phyloP scores from a whole-genome alignment of 208 protist genomes.

The Histomonas meleagridis region DNA sequence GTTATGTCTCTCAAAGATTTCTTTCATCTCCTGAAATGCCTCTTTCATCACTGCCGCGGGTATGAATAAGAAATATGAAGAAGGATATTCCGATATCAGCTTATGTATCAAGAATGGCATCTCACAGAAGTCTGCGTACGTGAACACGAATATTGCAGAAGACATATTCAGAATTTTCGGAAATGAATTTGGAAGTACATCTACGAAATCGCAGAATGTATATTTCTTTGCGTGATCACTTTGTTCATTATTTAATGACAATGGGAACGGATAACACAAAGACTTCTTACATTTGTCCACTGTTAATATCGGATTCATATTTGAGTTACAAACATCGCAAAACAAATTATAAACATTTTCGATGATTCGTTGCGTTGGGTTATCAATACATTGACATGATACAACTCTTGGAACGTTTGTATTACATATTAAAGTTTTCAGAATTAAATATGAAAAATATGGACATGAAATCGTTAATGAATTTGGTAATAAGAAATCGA shows the following conservation, averaged over 20 bases:
- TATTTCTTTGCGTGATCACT: too few relatives aligned
- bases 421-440: too few relatives aligned
- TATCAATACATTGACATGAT: too few relatives aligned
- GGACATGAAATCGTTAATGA: not conserved
- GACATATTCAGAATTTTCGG: not conserved
- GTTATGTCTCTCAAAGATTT: slow-evolving; percentile 23
- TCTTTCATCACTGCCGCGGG: not conserved
- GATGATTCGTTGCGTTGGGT: too few relatives aligned
- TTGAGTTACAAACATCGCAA: too few relatives aligned
- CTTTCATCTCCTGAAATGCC: not conserved
- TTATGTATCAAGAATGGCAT: not conserved
- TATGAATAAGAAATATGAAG: slow-evolving; percentile 19
- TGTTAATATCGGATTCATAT: too few relatives aligned
- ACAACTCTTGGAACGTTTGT: too few relatives aligned
- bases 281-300: too few relatives aligned
- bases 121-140: not conserved
- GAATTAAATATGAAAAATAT: not conserved
- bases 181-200: not conserved
- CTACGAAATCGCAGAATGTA: not conserved
- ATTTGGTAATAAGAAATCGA: not conserved
- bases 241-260: too few relatives aligned
- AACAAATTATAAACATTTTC: too few relatives aligned
- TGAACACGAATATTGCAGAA: not conserved
- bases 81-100: not conserved
- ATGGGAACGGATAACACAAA: too few relatives aligned